Conservation (phyloP, 192 early-diverging fungal genomes). For the Radiomyces spectabilis region DNA sequence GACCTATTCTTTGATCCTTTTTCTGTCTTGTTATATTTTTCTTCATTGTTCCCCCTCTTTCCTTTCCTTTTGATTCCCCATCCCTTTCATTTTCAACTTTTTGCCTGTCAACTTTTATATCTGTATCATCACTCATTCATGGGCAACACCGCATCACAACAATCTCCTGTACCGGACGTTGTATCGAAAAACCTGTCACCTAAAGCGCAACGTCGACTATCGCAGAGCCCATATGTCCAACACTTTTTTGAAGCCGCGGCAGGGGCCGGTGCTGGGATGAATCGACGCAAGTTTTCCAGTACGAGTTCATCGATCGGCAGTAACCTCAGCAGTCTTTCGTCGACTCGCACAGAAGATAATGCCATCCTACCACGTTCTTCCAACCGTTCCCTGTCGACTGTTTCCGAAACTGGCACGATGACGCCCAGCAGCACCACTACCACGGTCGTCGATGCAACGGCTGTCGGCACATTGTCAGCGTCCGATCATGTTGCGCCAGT, state of each 20-base stretch:
- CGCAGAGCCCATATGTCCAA: background rate
- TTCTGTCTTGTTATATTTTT: background rate
- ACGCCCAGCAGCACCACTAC: too few species aligned
- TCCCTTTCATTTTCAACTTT: background rate
- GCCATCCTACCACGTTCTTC: too few species aligned
- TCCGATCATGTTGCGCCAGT: too few species aligned
- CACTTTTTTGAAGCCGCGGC: constrained; percentile 2
- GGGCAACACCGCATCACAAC: constrained; percentile 9
- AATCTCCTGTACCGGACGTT: background rate
- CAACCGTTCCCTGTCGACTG: too few species aligned
- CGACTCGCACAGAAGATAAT: too few species aligned
- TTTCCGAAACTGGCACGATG: too few species aligned
- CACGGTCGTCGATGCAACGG: too few species aligned
- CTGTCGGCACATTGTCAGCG: too few species aligned
- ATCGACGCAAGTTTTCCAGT: background rate
- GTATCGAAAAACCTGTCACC: constrained; percentile 3
- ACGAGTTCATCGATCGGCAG: background rate
- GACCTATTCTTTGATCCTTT: background rate
- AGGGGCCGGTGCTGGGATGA: background rate
- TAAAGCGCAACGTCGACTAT: background rate
- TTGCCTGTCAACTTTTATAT: background rate
- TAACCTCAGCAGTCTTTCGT: too few species aligned
- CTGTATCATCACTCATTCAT: background rate
- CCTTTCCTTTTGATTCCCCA: background rate
- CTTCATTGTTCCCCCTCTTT: constrained; percentile 1